Evolutionary conservation across 1,284 basidiomycete species (phyloP).

Genomic region (Leccinum griseonigrum): DNA sequence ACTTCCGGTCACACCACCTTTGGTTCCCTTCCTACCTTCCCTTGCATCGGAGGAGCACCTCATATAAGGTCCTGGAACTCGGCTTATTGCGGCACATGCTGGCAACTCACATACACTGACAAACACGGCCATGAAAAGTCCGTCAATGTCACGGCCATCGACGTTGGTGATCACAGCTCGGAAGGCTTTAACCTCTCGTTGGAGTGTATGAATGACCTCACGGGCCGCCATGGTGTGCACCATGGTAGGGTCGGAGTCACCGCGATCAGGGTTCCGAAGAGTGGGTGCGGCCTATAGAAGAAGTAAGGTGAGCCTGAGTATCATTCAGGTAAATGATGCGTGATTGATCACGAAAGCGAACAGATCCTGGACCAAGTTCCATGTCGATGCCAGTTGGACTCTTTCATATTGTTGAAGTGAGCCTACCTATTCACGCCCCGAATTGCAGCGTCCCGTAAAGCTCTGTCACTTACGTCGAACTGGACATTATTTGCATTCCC

Average conservation of each 20-base stretch:
- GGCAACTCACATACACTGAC: constrained; percentile 33
- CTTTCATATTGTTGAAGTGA: not conserved
- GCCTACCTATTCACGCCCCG: no score
- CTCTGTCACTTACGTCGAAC: not conserved
- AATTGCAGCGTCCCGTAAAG: no score
- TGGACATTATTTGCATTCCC: not conserved
- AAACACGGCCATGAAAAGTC: constrained; percentile 15
- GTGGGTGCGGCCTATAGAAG: constrained; percentile 18
- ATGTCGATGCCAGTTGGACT: not conserved
- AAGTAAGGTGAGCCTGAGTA: not conserved
- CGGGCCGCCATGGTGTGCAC: constrained; percentile 1
- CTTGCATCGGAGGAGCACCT: constrained; percentile 45
- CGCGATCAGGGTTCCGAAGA: constrained; percentile 6
- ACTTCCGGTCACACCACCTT: constrained; percentile 43
- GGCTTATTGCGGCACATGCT: constrained; percentile 25
- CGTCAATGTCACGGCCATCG: constrained; percentile 33
- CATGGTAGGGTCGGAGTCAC: constrained; percentile 10
- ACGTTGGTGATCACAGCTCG: constrained; percentile 41
- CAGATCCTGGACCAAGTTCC: not conserved
- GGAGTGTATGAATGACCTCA: constrained; percentile 18
- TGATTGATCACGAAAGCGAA: not conserved
- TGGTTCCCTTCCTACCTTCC: constrained; percentile 45
- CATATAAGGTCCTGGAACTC: constrained; percentile 32
- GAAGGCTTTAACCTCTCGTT: constrained; percentile 39
- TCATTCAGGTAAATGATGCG: not conserved